Base-by-base conservation (phyloP, 176 grass and related monocot species). In the Musa acuminata region DNA sequence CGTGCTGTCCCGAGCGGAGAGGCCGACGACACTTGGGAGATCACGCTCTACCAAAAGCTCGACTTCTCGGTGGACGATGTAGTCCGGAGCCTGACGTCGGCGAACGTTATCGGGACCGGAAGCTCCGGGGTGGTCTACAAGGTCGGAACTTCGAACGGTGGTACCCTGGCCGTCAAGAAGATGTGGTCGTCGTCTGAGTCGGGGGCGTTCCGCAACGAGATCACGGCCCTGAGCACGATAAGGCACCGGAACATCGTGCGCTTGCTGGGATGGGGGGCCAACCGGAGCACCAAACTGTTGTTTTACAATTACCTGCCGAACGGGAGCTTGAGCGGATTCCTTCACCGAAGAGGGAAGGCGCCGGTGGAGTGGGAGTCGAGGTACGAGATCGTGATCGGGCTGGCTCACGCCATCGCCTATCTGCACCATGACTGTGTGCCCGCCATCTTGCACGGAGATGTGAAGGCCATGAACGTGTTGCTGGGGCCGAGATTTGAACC, bases 391-490 rank as follows among this genome's bases (percentile, higher is more conserved):
- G 87, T 85, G 65, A 75, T 92, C 4, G 89, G 93, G 9, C 77
- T 96, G 67, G 89, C 93, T 12, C 93, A 96, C 80, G 93, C 93
- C 25, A 68, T 96, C 4, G 87, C 93, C 0, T 96, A 96, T 63
- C 86, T 96, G 20, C 93, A 96, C 85, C 93, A 96, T n/a, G 93
- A 92, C 84, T 96, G 93, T 73, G 79, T 92, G 14, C 93, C 93
- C 2, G 93, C 89, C 29, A 96, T 96, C 72, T 62, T 96, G 55
- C 93, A 96, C 62, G 93, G 93, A 0, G 93, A 96, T 66, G 82
- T 96, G 49, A 96, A 96, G 89, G 72, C 93, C 66, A 92, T 96
- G 93, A 96, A 96, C 77, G 89, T 96, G 25, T 64, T 96, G 22
- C 80, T 96, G 72, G 93, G 93, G 1, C 85, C 87, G 2, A 53